Conservation (phyloP, 2,329 filamentous ascomycete genomes). For the Diaporthe amygdali region DNA sequence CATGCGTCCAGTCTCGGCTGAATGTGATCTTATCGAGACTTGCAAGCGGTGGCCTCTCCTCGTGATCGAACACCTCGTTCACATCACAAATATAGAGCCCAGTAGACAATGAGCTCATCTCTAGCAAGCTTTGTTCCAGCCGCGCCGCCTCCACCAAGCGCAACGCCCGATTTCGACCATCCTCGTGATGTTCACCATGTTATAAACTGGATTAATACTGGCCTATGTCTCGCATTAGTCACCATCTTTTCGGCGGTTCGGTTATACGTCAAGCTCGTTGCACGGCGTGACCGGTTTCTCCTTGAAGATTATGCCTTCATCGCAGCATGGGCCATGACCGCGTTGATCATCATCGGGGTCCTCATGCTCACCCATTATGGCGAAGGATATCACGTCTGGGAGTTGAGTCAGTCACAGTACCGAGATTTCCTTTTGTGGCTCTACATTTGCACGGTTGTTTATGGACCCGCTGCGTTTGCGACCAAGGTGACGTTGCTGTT, state of each 20-base stretch:
- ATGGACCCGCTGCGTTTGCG: constrained; percentile 29
- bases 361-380: neutral
- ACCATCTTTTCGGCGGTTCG: neutral
- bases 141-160: neutral
- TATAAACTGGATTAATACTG: neutral
- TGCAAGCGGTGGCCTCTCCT: neutral
- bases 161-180: neutral
- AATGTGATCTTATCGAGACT: neutral
- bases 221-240: neutral
- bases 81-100: too few species aligned
- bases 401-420: neutral
- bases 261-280: neutral
- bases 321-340: neutral
- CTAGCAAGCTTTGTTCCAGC: neutral
- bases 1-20: neutral
- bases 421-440: constrained; percentile 9
- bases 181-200: neutral
- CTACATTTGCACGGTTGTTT: constrained; percentile 28
- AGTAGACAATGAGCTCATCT: neutral
- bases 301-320: neutral
- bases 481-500: constrained; percentile 34
- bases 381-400: neutral
- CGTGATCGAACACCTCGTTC: neutral
- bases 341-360: neutral
- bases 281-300: neutral